Evolutionary conservation across 257 asterid genomes (phyloP).

Genomic region (Agastache rugosa): DNA sequence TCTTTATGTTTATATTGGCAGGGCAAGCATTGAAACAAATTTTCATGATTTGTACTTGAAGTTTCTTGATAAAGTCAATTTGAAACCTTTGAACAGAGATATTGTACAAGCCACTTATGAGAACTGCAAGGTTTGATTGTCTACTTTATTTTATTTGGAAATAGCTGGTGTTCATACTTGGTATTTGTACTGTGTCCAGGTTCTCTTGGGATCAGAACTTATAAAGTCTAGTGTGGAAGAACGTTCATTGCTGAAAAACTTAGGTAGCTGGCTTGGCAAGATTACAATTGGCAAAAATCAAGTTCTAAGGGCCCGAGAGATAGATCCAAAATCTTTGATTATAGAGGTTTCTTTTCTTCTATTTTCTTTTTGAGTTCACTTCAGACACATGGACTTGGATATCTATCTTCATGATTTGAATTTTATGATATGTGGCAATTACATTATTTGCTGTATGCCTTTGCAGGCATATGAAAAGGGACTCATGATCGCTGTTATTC

Average conservation of each 20-base stretch:
- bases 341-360: slow-evolving; percentile 63
- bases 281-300: slow-evolving; percentile 95
- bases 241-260: slow-evolving; percentile 91
- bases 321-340: slow-evolving; percentile 88
- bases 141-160: not conserved
- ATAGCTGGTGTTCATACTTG: slow-evolving; percentile 30
- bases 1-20: slow-evolving; percentile 43
- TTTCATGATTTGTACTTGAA: slow-evolving; percentile 96
- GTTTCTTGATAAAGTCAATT: slow-evolving; percentile 86
- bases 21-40: slow-evolving; percentile 97
- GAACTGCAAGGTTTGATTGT: slow-evolving; percentile 88
- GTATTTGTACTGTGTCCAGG: slow-evolving; percentile 54
- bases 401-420: slow-evolving; percentile 5
- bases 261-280: slow-evolving; percentile 99
- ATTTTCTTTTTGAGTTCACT: slow-evolving; percentile 22
- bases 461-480: slow-evolving; percentile 94
- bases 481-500: slow-evolving; percentile 97
- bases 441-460: slow-evolving; percentile 28
- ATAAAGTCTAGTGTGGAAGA: slow-evolving; percentile 95
- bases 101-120: slow-evolving; percentile 86
- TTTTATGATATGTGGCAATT: slow-evolving; percentile 15
- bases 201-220: slow-evolving; percentile 95
- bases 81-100: slow-evolving; percentile 79
- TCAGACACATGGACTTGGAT: not conserved
- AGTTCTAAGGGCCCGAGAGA: slow-evolving; percentile 88